Percentiles rank a stretch among this genome's conserved stretches.
Conservation (phyloP, 1,139 yeast species). For the Yamadazyma dendronema region DNA sequence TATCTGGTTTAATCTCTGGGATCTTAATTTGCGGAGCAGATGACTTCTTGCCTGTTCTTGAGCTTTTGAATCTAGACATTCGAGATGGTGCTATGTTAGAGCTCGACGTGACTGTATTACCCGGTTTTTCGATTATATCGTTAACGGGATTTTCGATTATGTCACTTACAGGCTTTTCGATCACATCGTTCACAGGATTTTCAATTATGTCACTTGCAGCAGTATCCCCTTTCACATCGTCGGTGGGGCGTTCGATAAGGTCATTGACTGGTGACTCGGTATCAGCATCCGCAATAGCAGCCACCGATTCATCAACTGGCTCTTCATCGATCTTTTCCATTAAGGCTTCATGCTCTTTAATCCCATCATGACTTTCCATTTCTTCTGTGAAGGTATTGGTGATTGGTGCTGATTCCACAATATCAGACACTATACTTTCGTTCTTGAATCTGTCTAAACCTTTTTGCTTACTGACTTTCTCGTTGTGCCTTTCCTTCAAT, state of each 20-base stretch:
- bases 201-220: conserved; percentile 9
- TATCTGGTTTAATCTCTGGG: no score
- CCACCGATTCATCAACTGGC: neutral
- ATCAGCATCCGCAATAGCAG: conserved; percentile 1
- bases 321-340: neutral
- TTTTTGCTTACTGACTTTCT: neutral
- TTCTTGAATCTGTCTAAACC: neutral
- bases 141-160: conserved; percentile 9
- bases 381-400: neutral
- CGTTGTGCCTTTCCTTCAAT: conserved; percentile 7
- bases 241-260: conserved; percentile 6
- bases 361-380: neutral
- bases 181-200: conserved; percentile 8
- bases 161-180: conserved; percentile 10
- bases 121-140: conserved; percentile 8
- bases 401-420: neutral
- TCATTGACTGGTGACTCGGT: conserved; percentile 8
- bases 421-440: neutral
- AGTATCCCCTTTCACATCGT: conserved; percentile 12
- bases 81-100: no score
- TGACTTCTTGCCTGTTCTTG: no score
- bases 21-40: no score
- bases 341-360: neutral
- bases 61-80: no score
- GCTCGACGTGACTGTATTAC: neutral